Conservation (phyloP, 2,329 filamentous ascomycete genomes). For the Lasiodiplodia sp. region DNA sequence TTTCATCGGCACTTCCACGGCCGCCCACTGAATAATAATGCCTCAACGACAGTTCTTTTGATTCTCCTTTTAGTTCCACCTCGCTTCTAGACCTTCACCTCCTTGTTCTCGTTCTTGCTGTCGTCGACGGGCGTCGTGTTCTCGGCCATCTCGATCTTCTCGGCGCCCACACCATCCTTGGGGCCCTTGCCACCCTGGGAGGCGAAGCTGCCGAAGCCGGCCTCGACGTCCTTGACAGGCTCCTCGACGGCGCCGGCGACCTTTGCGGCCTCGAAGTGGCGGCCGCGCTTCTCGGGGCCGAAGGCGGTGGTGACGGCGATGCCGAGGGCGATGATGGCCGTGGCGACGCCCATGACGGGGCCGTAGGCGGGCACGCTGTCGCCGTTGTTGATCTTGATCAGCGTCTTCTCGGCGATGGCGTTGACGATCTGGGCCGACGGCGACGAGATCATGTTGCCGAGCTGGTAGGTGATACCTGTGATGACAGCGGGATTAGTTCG, state of each 20-base stretch:
- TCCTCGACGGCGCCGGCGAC: slow-evolving; percentile 54
- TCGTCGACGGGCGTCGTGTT: not conserved
- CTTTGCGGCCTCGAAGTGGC: slow-evolving; percentile 69
- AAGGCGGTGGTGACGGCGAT: slow-evolving; percentile 73
- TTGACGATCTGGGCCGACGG: slow-evolving; percentile 81
- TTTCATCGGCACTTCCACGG: not conserved
- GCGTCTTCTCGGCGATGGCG: slow-evolving; percentile 66
- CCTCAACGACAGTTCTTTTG: not conserved
- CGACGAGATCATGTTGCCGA: slow-evolving; percentile 77
- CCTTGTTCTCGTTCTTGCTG: not conserved
- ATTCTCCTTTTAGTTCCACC: not conserved
- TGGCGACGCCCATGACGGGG: slow-evolving; percentile 77
- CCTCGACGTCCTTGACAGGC: slow-evolving; percentile 32
- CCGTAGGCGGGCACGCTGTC: slow-evolving; percentile 73
- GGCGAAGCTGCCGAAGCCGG: slow-evolving; percentile 3
- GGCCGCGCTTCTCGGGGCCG: slow-evolving; percentile 77
- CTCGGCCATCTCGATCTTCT: slow-evolving; percentile 25
- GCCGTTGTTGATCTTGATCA: slow-evolving; percentile 62
- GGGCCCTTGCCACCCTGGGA: not conserved
- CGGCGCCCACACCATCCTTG: not conserved
- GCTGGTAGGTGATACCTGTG: slow-evolving; percentile 70
- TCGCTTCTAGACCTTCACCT: not conserved
- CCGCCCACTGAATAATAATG: too few species aligned
- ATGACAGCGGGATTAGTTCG: not conserved
- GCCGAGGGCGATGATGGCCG: slow-evolving; percentile 75